Percentiles rank a stretch among this genome's conserved stretches.
phyloP scores from a whole-genome alignment of 257 asterid species.

The Salvia miltiorrhiza region DNA sequence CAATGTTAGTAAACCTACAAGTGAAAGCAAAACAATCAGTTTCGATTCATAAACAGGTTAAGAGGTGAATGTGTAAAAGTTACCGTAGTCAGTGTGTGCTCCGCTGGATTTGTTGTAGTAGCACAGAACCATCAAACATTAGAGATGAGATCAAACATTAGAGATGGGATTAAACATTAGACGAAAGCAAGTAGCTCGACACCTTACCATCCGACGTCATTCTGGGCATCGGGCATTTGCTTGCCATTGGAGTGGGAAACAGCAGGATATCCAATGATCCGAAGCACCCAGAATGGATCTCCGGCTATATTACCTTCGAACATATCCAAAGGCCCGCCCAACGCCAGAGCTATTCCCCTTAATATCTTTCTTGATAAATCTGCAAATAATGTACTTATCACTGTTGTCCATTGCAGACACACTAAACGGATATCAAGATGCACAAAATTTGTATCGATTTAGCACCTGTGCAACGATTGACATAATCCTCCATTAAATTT shows the following conservation, averaged over 20 bases:
- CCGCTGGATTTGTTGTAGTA: slow-evolving; percentile 64
- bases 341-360: slow-evolving; percentile 86
- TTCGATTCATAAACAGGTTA: not conserved
- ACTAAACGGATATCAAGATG: not conserved
- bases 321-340: slow-evolving; percentile 57
- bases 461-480: slow-evolving; percentile 77
- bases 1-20: slow-evolving; percentile 75
- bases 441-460: not conserved
- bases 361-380: slow-evolving; percentile 81
- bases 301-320: slow-evolving; percentile 80
- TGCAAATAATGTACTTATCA: slow-evolving; percentile 25
- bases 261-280: slow-evolving; percentile 86
- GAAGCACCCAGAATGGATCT: slow-evolving; percentile 94
- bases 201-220: slow-evolving; percentile 72
- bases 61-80: not conserved
- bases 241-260: slow-evolving; percentile 35
- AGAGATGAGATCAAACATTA: slow-evolving; percentile 6
- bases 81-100: slow-evolving; percentile 98
- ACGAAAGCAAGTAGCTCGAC: not conserved
- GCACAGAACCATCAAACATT: slow-evolving; percentile 20
- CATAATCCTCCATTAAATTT: slow-evolving; percentile 63
- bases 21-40: not conserved
- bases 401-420: too few species aligned
- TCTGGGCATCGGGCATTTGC: slow-evolving; percentile 28
- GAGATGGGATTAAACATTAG: too few species aligned